phyloP scores from a whole-genome alignment of 176 grass and related monocot genomes.

The Eremochloa ophiuroides region DNA sequence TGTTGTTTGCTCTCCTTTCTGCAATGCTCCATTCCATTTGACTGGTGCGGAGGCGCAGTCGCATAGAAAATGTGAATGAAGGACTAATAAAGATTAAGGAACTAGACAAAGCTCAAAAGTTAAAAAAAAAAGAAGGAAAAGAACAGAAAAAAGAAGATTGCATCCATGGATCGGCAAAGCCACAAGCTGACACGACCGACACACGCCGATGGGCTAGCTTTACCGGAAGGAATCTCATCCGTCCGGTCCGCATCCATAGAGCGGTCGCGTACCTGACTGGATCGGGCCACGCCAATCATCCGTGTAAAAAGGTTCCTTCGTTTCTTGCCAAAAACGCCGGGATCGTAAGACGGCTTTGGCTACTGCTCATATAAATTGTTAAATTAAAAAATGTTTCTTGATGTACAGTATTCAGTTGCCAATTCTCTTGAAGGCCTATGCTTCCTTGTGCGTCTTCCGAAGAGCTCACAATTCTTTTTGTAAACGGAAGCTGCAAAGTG shows the following conservation, averaged over 20 bases:
- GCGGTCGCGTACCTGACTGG: neutral
- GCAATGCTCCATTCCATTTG: neutral
- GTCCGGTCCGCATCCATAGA: neutral
- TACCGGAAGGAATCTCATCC: constrained; percentile 18
- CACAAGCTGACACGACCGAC: constrained; percentile 28
- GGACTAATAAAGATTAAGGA: neutral
- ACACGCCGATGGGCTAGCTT: constrained; percentile 11
- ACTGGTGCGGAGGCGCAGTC: neutral
- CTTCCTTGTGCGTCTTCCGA: neutral
- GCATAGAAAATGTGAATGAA: neutral
- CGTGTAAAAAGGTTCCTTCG: too few species aligned
- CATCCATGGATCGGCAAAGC: neutral
- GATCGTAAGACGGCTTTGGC: too few species aligned
- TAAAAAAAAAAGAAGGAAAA: too few species aligned
- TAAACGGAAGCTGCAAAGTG: neutral
- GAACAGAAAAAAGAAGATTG: neutral
- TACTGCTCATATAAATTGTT: too few species aligned
- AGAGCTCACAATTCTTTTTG: neutral
- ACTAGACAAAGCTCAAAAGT: neutral
- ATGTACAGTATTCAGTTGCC: too few species aligned
- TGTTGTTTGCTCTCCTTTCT: neutral
- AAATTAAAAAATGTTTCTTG: too few species aligned
- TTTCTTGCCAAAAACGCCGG: neutral
- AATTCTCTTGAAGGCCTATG: too few species aligned
- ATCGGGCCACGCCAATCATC: neutral